Evolutionary conservation across 139 green algal species (phyloP).

Genomic region (Chlamydomonas sphaeroides): DNA sequence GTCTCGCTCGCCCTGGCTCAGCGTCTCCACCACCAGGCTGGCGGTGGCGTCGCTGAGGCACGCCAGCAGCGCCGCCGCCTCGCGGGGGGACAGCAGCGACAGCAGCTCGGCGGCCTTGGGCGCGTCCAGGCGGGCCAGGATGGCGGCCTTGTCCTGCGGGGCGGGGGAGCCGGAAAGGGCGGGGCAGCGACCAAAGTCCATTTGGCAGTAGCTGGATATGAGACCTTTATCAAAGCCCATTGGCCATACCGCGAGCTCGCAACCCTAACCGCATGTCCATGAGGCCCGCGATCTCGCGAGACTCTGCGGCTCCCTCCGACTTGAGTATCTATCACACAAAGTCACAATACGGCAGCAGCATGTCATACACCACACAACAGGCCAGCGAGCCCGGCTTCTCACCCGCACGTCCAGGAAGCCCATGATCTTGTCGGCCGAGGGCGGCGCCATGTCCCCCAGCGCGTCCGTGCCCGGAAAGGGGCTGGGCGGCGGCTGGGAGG

Average conservation of each 20-base stretch:
- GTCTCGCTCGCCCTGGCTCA: constrained; percentile 48
- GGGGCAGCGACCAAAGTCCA: too few species aligned
- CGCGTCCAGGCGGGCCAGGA: constrained; percentile 50
- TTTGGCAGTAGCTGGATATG: too few species aligned
- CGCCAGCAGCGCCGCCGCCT: constrained; percentile 55
- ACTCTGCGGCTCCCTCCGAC: not conserved
- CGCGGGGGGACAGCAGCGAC: constrained; percentile 43
- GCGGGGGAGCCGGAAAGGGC: too few species aligned
- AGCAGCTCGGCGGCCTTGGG: constrained; percentile 50
- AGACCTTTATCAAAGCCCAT: too few species aligned
- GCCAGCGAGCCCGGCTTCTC: too few species aligned
- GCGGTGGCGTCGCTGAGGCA: constrained; percentile 41
- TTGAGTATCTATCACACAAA: too few species aligned
- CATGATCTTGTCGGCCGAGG: constrained; percentile 50
- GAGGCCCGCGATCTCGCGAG: not conserved
- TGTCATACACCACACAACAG: too few species aligned
- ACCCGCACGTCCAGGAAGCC: constrained; percentile 55
- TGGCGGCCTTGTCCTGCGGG: constrained; percentile 47
- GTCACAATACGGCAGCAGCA: too few species aligned
- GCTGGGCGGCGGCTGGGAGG: not conserved
- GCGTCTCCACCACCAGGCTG: constrained; percentile 46
- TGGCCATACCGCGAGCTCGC: too few species aligned
- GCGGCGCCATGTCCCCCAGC: constrained; percentile 43
- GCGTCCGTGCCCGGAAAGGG: constrained; percentile 42
- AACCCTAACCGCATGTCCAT: too few species aligned